These are phyloP conservation scores for Ceraceosorus guamensis DNA, from an alignment of 1,284 basidiomycete species.

Conservation along the genomic window DNA sequence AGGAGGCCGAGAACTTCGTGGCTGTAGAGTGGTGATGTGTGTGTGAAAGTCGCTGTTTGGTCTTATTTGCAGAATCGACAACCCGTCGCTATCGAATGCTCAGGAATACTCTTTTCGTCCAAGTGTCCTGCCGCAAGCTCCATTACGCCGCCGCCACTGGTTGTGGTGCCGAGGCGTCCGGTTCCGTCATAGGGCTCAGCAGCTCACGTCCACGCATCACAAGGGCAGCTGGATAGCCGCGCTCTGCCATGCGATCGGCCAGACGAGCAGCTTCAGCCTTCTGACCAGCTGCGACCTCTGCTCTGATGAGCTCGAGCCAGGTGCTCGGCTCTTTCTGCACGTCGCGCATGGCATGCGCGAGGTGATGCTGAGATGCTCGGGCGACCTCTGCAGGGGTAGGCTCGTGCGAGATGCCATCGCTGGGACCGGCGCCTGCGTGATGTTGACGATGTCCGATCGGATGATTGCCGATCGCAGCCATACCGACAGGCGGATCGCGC, in stretches of 20 bases:
- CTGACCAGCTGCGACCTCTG: constrained; percentile 74
- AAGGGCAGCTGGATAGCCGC: constrained; percentile 53
- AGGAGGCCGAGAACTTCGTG: too few species aligned
- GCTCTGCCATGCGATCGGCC: constrained; percentile 65
- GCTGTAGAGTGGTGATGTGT: too few species aligned
- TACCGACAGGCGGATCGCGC: constrained; percentile 72
- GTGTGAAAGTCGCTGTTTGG: too few species aligned
- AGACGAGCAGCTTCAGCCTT: constrained; percentile 64
- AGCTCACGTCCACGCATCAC: constrained; percentile 33
- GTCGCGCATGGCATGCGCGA: constrained; percentile 51
- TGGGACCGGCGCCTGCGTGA: constrained; percentile 40
- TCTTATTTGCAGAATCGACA: too few species aligned
- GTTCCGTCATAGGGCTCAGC: constrained; percentile 5
- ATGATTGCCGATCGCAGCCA: constrained; percentile 85
- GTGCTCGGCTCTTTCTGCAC: constrained; percentile 84
- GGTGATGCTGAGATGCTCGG: not conserved
- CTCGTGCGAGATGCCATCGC: not conserved
- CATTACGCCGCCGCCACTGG: too few species aligned
- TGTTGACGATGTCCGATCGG: constrained; percentile 51
- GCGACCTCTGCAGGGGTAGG: constrained; percentile 2
- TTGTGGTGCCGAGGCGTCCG: too few species aligned
- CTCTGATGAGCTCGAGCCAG: constrained; percentile 89
- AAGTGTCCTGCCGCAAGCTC: too few species aligned
- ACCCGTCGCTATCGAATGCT: too few species aligned
- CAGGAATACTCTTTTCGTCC: too few species aligned